These are phyloP conservation scores for Sarcocystis neurona DNA, from an alignment of 169 alveolate genomes.

Conservation along the genomic window DNA sequence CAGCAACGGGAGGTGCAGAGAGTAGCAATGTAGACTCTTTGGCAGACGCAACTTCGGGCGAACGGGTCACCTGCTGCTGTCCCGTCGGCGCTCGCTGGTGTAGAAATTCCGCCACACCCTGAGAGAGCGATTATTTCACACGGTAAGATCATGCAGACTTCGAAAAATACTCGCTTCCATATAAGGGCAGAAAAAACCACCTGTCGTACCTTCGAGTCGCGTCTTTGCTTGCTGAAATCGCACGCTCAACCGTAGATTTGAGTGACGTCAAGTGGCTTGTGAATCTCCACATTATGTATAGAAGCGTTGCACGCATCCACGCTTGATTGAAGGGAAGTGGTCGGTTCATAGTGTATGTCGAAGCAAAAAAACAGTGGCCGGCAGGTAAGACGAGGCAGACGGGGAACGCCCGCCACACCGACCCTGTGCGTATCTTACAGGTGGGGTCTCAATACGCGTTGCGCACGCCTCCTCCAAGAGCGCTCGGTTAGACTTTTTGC, in stretches of 20 bases:
- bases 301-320: not conserved
- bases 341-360: not conserved
- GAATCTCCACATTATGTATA: not conserved
- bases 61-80: slow-evolving; percentile 34
- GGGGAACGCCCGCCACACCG: not conserved
- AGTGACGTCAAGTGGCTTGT: not conserved
- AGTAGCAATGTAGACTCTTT: not conserved
- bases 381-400: no score
- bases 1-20: not conserved
- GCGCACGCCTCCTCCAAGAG: slow-evolving; percentile 70
- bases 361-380: no score
- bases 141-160: no score
- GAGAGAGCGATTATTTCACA: not conserved
- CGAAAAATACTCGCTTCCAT: no score
- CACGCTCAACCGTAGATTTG: not conserved
- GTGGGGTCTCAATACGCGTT: slow-evolving; percentile 53
- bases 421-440: slow-evolving; percentile 17
- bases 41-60: slow-evolving; percentile 31
- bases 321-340: not conserved
- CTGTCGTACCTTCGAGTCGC: no score
- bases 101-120: not conserved
- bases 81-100: not conserved
- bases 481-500: slow-evolving; percentile 62
- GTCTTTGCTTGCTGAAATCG: not conserved
- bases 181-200: no score